Base-by-base conservation (phyloP, 352 stramenopile species). In the Globisporangium abappressorium region DNA sequence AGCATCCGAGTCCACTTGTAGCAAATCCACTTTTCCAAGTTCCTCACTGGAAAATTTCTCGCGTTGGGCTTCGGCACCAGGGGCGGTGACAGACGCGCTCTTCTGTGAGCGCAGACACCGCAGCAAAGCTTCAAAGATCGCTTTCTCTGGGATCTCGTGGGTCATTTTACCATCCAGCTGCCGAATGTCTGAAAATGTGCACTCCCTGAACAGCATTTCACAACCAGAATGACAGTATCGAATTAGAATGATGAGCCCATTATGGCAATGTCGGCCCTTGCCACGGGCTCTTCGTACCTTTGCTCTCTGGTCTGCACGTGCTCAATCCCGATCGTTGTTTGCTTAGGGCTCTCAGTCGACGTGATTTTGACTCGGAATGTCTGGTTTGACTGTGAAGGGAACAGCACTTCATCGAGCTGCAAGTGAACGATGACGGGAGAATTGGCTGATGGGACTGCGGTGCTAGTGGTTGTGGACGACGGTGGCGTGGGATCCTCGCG, bases 111-210 rank as follows among this genome's bases (percentile, higher is more conserved):
- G 71, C 7, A 82, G 59, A 51, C 68, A 75, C 22, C 69, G 71
- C 49, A 80, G 66, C 24, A 82, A 51, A 36, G 76, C 73, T 56
- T 71, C 71, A 36, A 82, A 60, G 7, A 82, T 70, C n/a, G 69
- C 62, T n/a, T 43, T 46, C 12, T 56, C 57, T 5, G 65, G 65
- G 34, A 70, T 61, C 28, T 69, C 55, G 7, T 69, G 55, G 53
- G 63, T 75, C 9, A 66, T 70, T n/a, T 67, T 69, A 8, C 58
- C 70, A 49, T 73, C 67, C 15, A 82, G 64, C 22, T 76, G 62
- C 26, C 47, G 53, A 14, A 80, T 64, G 36, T 79, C 75, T 1
- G 49, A 51, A 59, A 82, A 82, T 22, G 26, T 67, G 51, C 66
- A 77, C 53, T 78, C 62, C 38, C 63, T 68, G 53, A 22, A 38